Base-by-base conservation (phyloP, 73 alveolate genomes). In the Paramecium octaurelia region DNA sequence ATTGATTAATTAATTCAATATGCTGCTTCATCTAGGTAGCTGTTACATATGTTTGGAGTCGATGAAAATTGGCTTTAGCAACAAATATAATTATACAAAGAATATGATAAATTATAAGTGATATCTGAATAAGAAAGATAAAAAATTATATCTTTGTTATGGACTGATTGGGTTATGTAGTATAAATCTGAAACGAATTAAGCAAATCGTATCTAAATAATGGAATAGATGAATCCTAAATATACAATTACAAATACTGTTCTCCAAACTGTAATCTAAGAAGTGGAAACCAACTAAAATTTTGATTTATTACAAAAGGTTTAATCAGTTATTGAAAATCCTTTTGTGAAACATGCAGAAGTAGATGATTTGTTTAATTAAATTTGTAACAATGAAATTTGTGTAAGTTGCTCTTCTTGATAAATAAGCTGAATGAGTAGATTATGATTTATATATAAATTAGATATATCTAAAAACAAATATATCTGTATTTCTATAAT, bases 331-430 rank as follows among this genome's bases (percentile, higher is more conserved):
- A 95, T 95, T 43, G 91, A 92, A 42, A 85, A 88, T 48, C 98
- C 98, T 5, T 95, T 60, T 88, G 94, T 85, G 54, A 95, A 95
- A 54, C 54, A 44, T 83, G 60, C 42, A 34, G 95, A 86, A 11
- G 73, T 71, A 16, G 71, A 86, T 36, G 90, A 94, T 12, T 27
- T 64, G 18, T 54, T 87, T 31, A 68, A 85, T 34, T 76, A 88
- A 60, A 42, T 34, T 36, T 94, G 96, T 92, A 95, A 96, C 11
- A 86, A 85, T 60, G 96, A 94, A 20, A 29, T 93, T 6, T 94
- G 97, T 77, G 98, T 95, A 8, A 84, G 95, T 27, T 95, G 97
- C 85, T 94, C 97, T 12, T 93, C 96, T 36, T 93, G 93, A 93
- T 54, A n/a, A 54, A 18, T 54, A 54, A 6, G 4, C 10, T 40